A percentile compares a stretch with the other conserved stretches of the same genome.
Evolutionary conservation across 495 filamentous ascomycete genomes (phyloP).

Genomic region (Xylaria nigripes): DNA sequence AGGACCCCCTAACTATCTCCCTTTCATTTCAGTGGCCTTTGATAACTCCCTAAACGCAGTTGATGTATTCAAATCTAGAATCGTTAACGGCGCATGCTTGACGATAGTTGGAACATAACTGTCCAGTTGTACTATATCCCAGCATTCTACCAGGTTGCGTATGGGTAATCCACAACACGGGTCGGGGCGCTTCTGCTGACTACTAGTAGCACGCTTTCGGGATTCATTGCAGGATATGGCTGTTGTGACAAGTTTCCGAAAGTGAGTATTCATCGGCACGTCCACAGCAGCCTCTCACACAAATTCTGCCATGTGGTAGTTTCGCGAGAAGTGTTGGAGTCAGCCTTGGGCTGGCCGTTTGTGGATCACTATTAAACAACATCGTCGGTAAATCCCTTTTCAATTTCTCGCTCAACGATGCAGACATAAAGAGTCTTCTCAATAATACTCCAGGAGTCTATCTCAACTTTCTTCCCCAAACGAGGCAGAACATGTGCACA

Average conservation of each 20-base stretch:
- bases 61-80: conserved; percentile 42
- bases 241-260: conserved; percentile 46
- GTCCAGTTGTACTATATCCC: conserved; percentile 50
- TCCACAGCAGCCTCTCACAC: not conserved
- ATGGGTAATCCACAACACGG: conserved; percentile 43
- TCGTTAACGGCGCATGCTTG: conserved; percentile 45
- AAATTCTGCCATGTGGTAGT: conserved; percentile 20
- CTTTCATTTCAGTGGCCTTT: not conserved
- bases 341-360: conserved; percentile 45
- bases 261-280: conserved; percentile 28
- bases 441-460: conserved; percentile 22
- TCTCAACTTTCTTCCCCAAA: conserved; percentile 25
- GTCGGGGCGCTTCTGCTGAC: conserved; percentile 48
- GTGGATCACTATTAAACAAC: conserved; percentile 46
- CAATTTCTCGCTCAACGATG: conserved; percentile 21
- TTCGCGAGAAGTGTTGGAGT: conserved; percentile 47
- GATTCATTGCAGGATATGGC: conserved; percentile 48
- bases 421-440: conserved; percentile 19
- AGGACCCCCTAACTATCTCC: not conserved
- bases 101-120: conserved; percentile 51
- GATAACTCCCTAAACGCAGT: conserved; percentile 29
- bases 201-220: conserved; percentile 43
- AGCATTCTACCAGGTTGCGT: conserved; percentile 48
- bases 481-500: conserved; percentile 31
- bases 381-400: conserved; percentile 31